Base-by-base conservation (phyloP, 1,284 basidiomycete genomes). In the Moesziomyces sp. region DNA sequence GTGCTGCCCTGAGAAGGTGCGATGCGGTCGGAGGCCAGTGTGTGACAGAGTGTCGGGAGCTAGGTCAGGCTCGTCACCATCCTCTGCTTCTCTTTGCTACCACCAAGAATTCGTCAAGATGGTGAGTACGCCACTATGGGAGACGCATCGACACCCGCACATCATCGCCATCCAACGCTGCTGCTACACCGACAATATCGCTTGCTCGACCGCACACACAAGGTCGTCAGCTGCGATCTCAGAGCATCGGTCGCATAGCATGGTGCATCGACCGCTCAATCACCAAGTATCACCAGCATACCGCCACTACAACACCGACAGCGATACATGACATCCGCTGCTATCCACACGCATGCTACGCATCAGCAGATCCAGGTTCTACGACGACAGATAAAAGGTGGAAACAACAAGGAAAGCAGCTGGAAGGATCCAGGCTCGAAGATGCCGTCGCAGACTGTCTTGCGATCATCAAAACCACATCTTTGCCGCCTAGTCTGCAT, bases 71-170 rank as follows among this genome's bases (percentile, higher is more conserved):
- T 63, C 60, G 56, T 46, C 60, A 64, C 46, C 50, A 64, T 60
- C 67, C 68, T 58, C 55, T 52, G 38, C 68, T 65, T 58, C 50
- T 66, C 52, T 58, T 72, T 45, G 69, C 44, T 58, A 72, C 63
- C 69, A 72, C 69, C 71, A 74, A 68, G 71, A 68, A 73, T 64
- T 64, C 71, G 58, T 74, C 71, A 74, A 74, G 71, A 74, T 74
- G 71, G 71, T 74, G 53, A 69, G 71, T 68, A 58, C 16, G 16
- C 38, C 44, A 34, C 48, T 50, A 49, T 54, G 38, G 50, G 54
- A 55, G 54, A 45, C 26, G 46, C 19, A 30, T 11, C 62, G 54
- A 70, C 48, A 23, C 40, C 42, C 34, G 52, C 66, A 51, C 44
- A 69, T 68, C 56, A 69, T 43, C 58, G 52, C 55, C 59, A 46